Conservation (phyloP, 306 rosid species). For the Castanea sativa region DNA sequence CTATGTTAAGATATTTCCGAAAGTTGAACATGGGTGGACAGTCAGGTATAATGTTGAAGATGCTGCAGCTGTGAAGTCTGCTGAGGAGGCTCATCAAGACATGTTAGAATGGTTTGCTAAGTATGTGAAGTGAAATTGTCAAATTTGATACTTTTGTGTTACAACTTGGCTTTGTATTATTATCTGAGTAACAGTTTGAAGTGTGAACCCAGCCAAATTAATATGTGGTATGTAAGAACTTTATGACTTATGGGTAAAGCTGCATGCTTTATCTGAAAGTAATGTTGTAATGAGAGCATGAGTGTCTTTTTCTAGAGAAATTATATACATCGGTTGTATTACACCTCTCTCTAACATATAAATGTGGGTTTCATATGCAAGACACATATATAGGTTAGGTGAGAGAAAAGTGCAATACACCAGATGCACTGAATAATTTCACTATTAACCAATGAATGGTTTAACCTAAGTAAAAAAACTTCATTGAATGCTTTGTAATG, state of each 20-base stretch:
- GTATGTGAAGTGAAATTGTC: conserved; percentile 27
- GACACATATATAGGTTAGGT: no score
- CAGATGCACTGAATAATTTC: no score
- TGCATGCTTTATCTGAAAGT: neutral
- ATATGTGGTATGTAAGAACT: neutral
- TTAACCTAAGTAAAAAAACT: no score
- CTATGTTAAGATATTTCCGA: conserved; percentile 48
- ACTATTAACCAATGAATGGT: no score
- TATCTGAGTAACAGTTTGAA: neutral
- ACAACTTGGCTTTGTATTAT: neutral
- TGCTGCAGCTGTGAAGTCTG: conserved; percentile 39
- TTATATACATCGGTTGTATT: no score
- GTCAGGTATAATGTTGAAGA: conserved; percentile 37
- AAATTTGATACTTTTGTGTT: neutral
- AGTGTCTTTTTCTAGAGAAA: neutral
- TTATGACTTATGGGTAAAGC: neutral
- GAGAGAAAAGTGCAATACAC: no score
- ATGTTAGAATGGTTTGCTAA: conserved; percentile 41
- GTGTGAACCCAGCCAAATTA: neutral
- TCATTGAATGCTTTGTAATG: no score
- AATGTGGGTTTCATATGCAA: no score
- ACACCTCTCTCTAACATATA: no score
- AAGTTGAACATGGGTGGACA: conserved; percentile 52
- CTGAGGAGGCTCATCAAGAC: conserved; percentile 51
- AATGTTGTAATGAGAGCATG: neutral